Evolutionary conservation across 106 monocot species (phyloP).

Genomic region (Dendrobium nobile): DNA sequence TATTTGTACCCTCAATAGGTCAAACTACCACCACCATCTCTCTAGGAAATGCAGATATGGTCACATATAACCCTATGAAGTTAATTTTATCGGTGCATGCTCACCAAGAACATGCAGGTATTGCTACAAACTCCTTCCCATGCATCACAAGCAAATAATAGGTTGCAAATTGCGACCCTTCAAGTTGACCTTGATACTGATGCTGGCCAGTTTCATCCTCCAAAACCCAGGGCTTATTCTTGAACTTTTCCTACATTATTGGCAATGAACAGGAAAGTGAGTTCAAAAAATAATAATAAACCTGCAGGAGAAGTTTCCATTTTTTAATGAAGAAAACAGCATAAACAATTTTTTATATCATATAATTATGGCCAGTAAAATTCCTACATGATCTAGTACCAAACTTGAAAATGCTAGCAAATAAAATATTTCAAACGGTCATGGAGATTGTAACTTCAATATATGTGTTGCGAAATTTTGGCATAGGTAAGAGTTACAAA

Average conservation of each 20-base stretch:
- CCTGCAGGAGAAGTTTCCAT: neutral
- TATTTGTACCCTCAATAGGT: neutral
- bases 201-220: slow-evolving; percentile 97
- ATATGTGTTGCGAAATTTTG: neutral
- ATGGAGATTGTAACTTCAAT: neutral
- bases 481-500: too few relatives aligned
- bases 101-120: slow-evolving; percentile 97
- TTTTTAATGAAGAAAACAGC: neutral
- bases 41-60: neutral
- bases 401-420: neutral
- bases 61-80: neutral
- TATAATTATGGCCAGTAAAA: neutral
- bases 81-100: neutral
- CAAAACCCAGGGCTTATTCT: slow-evolving; percentile 91
- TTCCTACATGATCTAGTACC: neutral
- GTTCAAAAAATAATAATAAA: neutral
- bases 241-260: slow-evolving; percentile 68
- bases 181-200: slow-evolving; percentile 89
- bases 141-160: slow-evolving; percentile 97
- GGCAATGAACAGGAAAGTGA: neutral
- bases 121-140: slow-evolving; percentile 93
- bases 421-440: neutral
- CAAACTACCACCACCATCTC: neutral
- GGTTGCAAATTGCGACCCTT: slow-evolving; percentile 85
- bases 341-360: neutral